A percentile compares a stretch with the other conserved stretches of the same genome.
Conservation (phyloP, 345 rosid genomes). For the Syzygium aromaticum region DNA sequence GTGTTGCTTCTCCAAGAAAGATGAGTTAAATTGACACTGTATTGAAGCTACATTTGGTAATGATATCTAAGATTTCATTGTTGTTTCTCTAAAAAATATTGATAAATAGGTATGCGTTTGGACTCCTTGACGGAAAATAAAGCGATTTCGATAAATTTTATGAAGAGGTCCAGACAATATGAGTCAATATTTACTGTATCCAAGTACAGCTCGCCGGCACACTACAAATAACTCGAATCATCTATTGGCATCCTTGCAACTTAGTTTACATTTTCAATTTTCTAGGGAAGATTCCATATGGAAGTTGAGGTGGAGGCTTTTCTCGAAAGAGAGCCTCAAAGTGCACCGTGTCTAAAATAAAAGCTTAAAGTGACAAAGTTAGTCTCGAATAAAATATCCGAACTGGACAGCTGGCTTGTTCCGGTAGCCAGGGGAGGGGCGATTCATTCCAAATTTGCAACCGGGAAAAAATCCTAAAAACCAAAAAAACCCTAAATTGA, state of each 20-base stretch:
- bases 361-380: neutral
- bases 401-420: neutral
- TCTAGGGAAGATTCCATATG: neutral
- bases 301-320: neutral
- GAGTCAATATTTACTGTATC: neutral
- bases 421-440: neutral
- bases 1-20: neutral
- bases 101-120: neutral
- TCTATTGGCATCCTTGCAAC: neutral
- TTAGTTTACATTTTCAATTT: neutral
- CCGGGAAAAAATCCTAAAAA: neutral
- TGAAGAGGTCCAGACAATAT: neutral
- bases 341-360: neutral
- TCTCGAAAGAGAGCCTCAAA: accelerated
- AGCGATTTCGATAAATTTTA: neutral
- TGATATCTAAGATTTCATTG: neutral
- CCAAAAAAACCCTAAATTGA: neutral
- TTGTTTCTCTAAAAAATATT: neutral
- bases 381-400: neutral
- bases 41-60: neutral
- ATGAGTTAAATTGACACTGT: neutral
- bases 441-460: neutral
- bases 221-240: neutral
- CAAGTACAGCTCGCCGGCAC: neutral
- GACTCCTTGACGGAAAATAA: neutral